Conservation (phyloP, 768 basidiomycete species). For the Exidia glandulosa region DNA sequence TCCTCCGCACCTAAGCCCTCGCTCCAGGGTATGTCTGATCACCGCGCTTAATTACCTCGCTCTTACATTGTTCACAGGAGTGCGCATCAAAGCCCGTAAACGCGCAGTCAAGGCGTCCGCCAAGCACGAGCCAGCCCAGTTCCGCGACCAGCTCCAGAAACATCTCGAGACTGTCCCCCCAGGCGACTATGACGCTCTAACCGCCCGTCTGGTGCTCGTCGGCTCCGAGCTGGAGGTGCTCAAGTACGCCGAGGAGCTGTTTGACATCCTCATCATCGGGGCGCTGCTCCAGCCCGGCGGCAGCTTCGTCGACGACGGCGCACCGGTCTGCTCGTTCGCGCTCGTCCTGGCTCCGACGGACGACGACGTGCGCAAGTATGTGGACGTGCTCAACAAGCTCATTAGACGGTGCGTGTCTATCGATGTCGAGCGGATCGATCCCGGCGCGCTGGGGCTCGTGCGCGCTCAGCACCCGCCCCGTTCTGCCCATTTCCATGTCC, state of each 20-base stretch:
- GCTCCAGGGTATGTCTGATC: constrained; percentile 46
- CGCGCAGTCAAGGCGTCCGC: constrained; percentile 86
- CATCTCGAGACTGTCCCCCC: constrained; percentile 73
- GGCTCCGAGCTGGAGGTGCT: constrained; percentile 89
- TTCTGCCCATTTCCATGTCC: too few species aligned
- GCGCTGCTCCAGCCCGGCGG: constrained; percentile 96
- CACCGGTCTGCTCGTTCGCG: constrained; percentile 80
- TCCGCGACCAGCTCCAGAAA: constrained; percentile 88
- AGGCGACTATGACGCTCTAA: constrained; percentile 72
- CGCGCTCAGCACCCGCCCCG: too few species aligned
- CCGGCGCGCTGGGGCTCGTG: too few species aligned
- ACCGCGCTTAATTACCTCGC: constrained; percentile 2
- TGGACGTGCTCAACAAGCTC: constrained; percentile 91
- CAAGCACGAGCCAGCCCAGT: constrained; percentile 89
- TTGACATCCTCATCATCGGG: constrained; percentile 91
- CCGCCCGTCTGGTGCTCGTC: constrained; percentile 80
- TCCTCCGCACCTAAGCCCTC: constrained; percentile 74
- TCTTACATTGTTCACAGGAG: too few species aligned
- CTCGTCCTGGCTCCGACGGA: constrained; percentile 74
- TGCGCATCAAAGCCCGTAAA: constrained; percentile 88
- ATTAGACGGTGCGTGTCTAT: constrained; percentile 62
- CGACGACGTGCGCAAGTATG: constrained; percentile 74
- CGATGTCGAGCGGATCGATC: neutral
- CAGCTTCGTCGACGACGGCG: constrained; percentile 76
- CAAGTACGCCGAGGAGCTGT: constrained; percentile 95